Percentiles rank a stretch among this genome's conserved stretches.
These are phyloP conservation scores for Dactylonectria estremocensis DNA, from an alignment of 2,329 filamentous ascomycete genomes.

Conservation along the genomic window DNA sequence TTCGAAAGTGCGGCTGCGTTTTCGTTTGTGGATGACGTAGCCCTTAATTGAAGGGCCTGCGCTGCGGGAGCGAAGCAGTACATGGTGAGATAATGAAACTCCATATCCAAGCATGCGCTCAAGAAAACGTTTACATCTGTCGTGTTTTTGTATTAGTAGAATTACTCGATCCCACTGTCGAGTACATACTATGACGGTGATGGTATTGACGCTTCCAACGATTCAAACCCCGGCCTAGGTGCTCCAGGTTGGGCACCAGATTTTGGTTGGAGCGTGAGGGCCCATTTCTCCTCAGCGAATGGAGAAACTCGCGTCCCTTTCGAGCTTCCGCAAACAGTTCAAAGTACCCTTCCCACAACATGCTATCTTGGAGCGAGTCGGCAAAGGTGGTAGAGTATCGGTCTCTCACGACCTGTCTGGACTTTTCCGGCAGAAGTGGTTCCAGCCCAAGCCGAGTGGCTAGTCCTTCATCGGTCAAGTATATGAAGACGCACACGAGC, in stretches of 20 bases:
- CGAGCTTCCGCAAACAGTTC: constrained; percentile 28
- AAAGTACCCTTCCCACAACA: constrained; percentile 35
- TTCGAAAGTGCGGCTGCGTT: background rate
- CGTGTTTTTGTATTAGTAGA: background rate
- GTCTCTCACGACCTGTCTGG: constrained; percentile 33
- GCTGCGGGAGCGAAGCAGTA: constrained; percentile 30
- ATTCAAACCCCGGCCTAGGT: constrained; percentile 19
- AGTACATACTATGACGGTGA: constrained; percentile 19
- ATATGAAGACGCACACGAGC: constrained; percentile 36
- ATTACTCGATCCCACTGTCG: background rate
- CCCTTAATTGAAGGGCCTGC: background rate
- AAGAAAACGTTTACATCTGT: constrained; percentile 22
- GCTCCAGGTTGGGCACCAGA: constrained; percentile 28
- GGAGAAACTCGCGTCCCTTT: constrained; percentile 34
- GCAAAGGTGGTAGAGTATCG: constrained; percentile 32
- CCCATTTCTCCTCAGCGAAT: constrained; percentile 16
- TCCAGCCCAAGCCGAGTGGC: constrained; percentile 31
- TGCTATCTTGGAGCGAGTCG: constrained; percentile 25
- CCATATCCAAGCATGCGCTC: constrained; percentile 30
- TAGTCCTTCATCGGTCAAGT: constrained; percentile 33
- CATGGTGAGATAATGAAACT: constrained; percentile 31
- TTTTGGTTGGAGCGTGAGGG: background rate
- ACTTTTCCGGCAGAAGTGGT: constrained; percentile 32
- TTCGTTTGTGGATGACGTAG: background rate
- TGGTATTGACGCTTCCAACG: constrained; percentile 31